Base-by-base conservation (phyloP, 2,329 filamentous ascomycete species). In the Aspergillus aculeatus region DNA sequence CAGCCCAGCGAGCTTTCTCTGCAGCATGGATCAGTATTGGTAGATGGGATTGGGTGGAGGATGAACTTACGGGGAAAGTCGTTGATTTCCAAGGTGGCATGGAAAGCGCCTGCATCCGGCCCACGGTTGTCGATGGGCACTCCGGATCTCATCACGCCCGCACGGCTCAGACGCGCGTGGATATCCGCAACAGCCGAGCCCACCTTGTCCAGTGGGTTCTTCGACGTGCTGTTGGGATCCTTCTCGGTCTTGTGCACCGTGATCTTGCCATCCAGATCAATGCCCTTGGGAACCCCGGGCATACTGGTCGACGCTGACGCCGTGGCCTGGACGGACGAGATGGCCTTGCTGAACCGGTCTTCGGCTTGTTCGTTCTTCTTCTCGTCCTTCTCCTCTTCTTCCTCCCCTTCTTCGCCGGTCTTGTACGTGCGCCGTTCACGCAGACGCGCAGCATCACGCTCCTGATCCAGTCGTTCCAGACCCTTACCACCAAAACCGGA, bases 121-220 rank as follows among this genome's bases (percentile, higher is more conserved):
- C 95, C 95, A 77, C 97, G 97, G 80, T 99, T 99, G 80, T 99
- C 95, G 73, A 97, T 96, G 7, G 95, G 92, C 62, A 96, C 93
- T 14, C 95, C 95, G 4, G 91, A 89, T 61, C 95, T 89, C 69
- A 97, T 88, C 73, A 95, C 90, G 38, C 93, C 93, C 35, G 92
- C 91, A 68, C 92, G 91, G 71, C 91, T 94, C 44, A 99, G 84
- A 66, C 95, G 92, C 62, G 88, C 89, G 75, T 96, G 93, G 78
- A 99, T 96, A 74, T 89, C 90, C 68, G 89, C 92, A 68, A 95
- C 92, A 5, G 94, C 94, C n/a, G 90, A 91, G 61, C 89, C 89
- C 60, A 95, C 94, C 80, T 90, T 91, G 77, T 96, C 92, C 63
- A 96, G 82, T 19, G 90, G 85, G 69, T 90, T 88, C 70, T 87